Base-by-base conservation (phyloP, 805 yeast genomes). In the Candida manassasensis region DNA sequence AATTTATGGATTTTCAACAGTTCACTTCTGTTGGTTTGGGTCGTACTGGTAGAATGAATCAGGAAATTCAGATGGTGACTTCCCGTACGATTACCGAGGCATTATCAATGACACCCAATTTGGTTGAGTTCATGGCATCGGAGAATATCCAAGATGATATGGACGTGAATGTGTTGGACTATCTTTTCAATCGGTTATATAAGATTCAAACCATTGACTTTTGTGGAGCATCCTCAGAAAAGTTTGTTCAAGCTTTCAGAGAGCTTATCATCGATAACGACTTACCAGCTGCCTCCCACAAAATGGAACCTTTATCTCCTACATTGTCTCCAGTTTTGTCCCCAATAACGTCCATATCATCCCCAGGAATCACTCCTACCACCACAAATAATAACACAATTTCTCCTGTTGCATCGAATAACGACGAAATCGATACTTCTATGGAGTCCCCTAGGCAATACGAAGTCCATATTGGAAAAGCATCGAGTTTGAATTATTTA, bases 11-110 rank as follows among this genome's bases (percentile, higher is more conserved):
- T 61, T 89, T 88, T 49, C 84, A 84, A 50, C 90, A 84, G 47
- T 82, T 88, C 57, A 87, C 96, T 1, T 81, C 90, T 0, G 79
- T 89, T 32, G 96, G 96, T 0, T 68, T 88, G 32, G 96, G 96
- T 2, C 69, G 96, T 44, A 84, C 96, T 0, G 86, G 84, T 8
- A 73, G 81, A 47, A 88, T 88, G 95, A 89, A 84, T 60, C 81
- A 77, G 57, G 94, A 84, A 58, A 88, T 88, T 47, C 94, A 88
- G 58, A 84, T 85, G 84, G 86, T 88, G 27, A 88, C 96, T 0
- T 69, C 81, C 27, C 62, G 65, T 18, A 88, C 96, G 2, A 77
- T 88, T 16, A 57, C 74, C 30, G 66, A 75, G 15, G 84, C 86
- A 38, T 64, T 88, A 19, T 51, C 59, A 34, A 56, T 75, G 39